These are phyloP conservation scores for Sphagnum fallax DNA, from an alignment of 228 moss, liverwort and hornwort genomes.

Conservation along the genomic window DNA sequence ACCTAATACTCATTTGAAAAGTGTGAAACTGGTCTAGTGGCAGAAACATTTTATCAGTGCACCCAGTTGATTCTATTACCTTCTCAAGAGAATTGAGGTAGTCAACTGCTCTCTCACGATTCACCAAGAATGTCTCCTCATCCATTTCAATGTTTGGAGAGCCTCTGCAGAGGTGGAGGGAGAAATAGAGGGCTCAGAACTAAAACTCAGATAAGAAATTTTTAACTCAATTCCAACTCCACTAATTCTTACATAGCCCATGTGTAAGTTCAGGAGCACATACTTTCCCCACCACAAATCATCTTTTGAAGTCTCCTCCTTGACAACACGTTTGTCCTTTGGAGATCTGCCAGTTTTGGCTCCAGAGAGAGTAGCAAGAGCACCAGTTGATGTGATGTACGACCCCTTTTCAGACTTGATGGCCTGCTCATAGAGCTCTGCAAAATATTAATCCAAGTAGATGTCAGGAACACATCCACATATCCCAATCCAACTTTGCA, in stretches of 20 bases:
- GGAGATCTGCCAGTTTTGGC: slow-evolving; percentile 97
- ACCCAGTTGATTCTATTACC: slow-evolving; percentile 18
- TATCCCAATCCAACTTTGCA: too few species aligned
- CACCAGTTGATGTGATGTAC: slow-evolving; percentile 84
- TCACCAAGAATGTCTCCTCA: slow-evolving; percentile 92
- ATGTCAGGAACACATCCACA: too few species aligned
- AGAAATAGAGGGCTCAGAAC: neutral
- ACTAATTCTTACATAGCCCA: too few species aligned
- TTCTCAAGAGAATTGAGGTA: slow-evolving; percentile 95
- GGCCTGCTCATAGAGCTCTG: slow-evolving; percentile 94
- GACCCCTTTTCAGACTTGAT: slow-evolving; percentile 93
- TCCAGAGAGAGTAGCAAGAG: slow-evolving; percentile 97
- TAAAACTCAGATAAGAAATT: too few species aligned
- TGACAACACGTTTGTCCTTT: slow-evolving; percentile 96
- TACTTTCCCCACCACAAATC: slow-evolving; percentile 99
- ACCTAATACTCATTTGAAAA: too few species aligned
- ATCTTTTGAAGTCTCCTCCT: slow-evolving; percentile 68
- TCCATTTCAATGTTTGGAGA: slow-evolving; percentile 99
- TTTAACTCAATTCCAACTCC: too few species aligned
- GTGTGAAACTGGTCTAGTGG: too few species aligned
- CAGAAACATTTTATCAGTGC: too few species aligned
- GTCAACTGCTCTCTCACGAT: slow-evolving; percentile 91
- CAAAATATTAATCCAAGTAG: neutral
- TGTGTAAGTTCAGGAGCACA: slow-evolving; percentile 10
- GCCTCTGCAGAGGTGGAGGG: slow-evolving; percentile 34